Conservation (phyloP, 805 yeast genomes). For the Myxozyma kluyveri region DNA sequence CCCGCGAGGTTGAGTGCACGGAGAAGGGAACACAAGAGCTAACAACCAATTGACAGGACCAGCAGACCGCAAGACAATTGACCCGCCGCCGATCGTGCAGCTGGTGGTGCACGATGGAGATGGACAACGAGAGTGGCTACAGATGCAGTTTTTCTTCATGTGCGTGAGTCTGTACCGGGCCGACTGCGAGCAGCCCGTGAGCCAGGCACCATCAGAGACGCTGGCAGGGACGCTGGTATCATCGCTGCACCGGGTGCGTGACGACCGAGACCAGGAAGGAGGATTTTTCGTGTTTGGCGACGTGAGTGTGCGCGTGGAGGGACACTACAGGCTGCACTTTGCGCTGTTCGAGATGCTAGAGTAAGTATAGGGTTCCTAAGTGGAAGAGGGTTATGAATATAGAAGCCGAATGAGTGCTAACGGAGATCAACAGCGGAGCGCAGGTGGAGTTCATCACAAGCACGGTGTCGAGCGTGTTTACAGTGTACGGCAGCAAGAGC, state of each 20-base stretch:
- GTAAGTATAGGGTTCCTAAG: constrained; percentile 6
- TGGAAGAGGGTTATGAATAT: too few species aligned
- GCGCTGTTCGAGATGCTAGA: constrained; percentile 29
- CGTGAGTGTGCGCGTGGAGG: constrained; percentile 26
- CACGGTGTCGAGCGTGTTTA: constrained; percentile 23
- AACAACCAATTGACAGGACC: constrained; percentile 3
- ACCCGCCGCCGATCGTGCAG: constrained; percentile 31
- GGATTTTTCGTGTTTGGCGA: constrained; percentile 32
- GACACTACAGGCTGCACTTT: constrained; percentile 29
- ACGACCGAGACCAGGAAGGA: constrained; percentile 25
- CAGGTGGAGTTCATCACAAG: constrained; percentile 27
- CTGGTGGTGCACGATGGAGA: constrained; percentile 24
- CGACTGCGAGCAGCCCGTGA: constrained; percentile 12
- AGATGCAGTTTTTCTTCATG: constrained; percentile 29
- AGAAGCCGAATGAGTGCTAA: not conserved
- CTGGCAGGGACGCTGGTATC: constrained; percentile 30
- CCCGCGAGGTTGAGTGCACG: not conserved
- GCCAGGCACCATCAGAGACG: constrained; percentile 25
- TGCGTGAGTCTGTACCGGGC: constrained; percentile 27
- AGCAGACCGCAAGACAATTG: constrained; percentile 29
- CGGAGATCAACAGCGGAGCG: constrained; percentile 16
- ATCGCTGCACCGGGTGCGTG: constrained; percentile 28
- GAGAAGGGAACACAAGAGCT: not conserved
- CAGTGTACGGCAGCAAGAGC: constrained; percentile 22
- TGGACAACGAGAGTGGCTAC: constrained; percentile 25